A percentile compares a stretch with the other conserved stretches of the same genome.
Conservation (phyloP, 192 early-diverging fungal genomes). For the Mortierella hygrophila region DNA sequence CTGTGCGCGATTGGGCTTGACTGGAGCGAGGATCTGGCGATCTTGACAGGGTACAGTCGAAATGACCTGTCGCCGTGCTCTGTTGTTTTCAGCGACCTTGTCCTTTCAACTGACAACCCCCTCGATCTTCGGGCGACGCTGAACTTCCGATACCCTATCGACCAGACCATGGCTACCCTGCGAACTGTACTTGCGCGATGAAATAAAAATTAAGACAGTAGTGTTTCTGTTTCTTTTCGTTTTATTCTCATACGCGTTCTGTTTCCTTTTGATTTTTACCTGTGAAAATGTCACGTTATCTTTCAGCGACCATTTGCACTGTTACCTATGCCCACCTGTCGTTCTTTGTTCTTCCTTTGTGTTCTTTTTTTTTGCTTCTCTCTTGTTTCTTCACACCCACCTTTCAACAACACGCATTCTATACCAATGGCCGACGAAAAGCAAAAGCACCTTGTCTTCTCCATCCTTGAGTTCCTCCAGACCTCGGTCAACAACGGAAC, state of each 20-base stretch:
- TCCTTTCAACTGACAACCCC: neutral
- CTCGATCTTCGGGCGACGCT: neutral
- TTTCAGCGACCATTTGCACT: neutral
- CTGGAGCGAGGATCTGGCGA: slow-evolving; percentile 44
- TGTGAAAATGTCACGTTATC: slow-evolving; percentile 7
- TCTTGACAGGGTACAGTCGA: slow-evolving; percentile 35
- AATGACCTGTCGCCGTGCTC: slow-evolving; percentile 26
- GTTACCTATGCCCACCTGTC: neutral
- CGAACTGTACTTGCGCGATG: neutral
- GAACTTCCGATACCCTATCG: slow-evolving; percentile 27
- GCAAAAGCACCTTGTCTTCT: slow-evolving; percentile 79
- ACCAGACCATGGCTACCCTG: slow-evolving; percentile 4
- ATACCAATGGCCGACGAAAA: slow-evolving; percentile 70
- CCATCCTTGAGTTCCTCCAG: slow-evolving; percentile 87
- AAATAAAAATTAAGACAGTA: neutral
- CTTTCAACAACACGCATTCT: neutral
- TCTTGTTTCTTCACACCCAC: neutral
- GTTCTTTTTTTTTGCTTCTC: neutral
- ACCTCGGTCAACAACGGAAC: slow-evolving; percentile 75
- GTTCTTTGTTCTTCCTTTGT: slow-evolving; percentile 6
- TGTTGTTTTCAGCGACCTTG: slow-evolving; percentile 16
- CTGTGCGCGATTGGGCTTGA: slow-evolving; percentile 20
- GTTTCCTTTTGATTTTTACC: neutral
- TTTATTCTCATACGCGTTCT: neutral
- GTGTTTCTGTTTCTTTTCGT: too few species aligned